Evolutionary conservation across 2,329 filamentous ascomycete genomes (phyloP).

Genomic region (Alternaria brassicae): DNA sequence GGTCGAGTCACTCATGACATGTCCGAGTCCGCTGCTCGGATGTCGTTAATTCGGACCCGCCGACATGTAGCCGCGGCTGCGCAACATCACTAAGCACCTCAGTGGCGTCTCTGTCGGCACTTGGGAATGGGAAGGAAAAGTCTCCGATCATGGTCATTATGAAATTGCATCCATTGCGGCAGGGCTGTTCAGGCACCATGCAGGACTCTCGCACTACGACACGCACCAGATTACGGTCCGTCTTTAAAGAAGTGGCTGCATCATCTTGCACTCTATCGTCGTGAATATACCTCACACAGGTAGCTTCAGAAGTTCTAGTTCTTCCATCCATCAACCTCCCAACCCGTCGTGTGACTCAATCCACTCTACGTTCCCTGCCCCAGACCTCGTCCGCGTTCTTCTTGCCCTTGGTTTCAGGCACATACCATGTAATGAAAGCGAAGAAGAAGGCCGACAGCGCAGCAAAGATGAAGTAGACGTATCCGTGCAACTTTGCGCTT

Average conservation of each 20-base stretch:
- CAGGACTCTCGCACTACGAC: background rate
- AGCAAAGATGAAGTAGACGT: slow-evolving; percentile 92
- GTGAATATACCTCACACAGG: background rate
- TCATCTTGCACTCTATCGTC: background rate
- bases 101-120: slow-evolving; percentile 27
- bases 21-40: slow-evolving; percentile 21
- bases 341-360: slow-evolving; percentile 24
- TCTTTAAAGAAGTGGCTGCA: background rate
- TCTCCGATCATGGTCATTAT: background rate
- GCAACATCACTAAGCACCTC: slow-evolving; percentile 9
- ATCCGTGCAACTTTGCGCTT: slow-evolving; percentile 79
- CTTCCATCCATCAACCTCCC: background rate
- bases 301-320: background rate
- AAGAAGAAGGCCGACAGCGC: slow-evolving; percentile 72
- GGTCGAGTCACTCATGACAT: slow-evolving; percentile 14
- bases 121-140: slow-evolving; percentile 5
- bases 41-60: slow-evolving; percentile 17
- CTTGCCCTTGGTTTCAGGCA: slow-evolving; percentile 91
- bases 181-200: background rate
- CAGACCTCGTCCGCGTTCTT: slow-evolving; percentile 88
- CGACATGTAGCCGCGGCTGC: slow-evolving; percentile 21
- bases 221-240: background rate
- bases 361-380: slow-evolving; percentile 65
- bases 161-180: background rate
- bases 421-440: slow-evolving; percentile 73